Base-by-base conservation (phyloP, 2,329 filamentous ascomycete genomes). In the Colletotrichum camelliae region DNA sequence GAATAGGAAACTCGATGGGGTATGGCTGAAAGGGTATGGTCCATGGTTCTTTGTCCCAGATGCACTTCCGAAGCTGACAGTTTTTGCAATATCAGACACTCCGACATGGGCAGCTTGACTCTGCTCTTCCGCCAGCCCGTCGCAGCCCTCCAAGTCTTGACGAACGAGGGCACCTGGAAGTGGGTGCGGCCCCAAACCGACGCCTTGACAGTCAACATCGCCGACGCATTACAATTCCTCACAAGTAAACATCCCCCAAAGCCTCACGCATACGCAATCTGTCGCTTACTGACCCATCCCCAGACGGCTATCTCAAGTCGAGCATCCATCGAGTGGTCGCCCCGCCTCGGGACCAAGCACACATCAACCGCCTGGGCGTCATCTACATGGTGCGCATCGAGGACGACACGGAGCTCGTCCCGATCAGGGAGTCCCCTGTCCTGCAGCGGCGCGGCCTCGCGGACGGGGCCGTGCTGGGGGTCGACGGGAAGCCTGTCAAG, bases 111-210 rank as follows among this genome's bases (percentile, higher is more conserved):
- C 0, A 89, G 86, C 0, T 81, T 91, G 1, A 91, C 89, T 0
- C 81, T 91, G 7, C 84, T 91, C 1, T 91, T 91, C 83, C 86
- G 89, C 1, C 89, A 91, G 75, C 89, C 89, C 0, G 85, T 91
- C 16, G 88, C 89, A 0, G 89, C 87, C 1, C 82, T 91, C 13
- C 89, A 91, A 78, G 87, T 88, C 5, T 80, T 82, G 4, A 84
- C 86, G 1, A 85, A 87, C n/a, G 84, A 87, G 10, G 87, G 86
- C 5, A 67, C 79, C 5, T 82, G 81, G 81, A 82, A 81, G 74
- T 79, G 81, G 73, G 81, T 81, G 7, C 75, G 77, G 12, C 80
- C 81, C 21, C 79, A 70, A 76, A 77, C 35, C 72, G 81, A 80
- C 6, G 87, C 85, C 1, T 86, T 89, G 29, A 89, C 87, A 2